Evolutionary conservation across 805 yeast genomes (phyloP).

Genomic region (Schwanniomyces vanrijiae): DNA sequence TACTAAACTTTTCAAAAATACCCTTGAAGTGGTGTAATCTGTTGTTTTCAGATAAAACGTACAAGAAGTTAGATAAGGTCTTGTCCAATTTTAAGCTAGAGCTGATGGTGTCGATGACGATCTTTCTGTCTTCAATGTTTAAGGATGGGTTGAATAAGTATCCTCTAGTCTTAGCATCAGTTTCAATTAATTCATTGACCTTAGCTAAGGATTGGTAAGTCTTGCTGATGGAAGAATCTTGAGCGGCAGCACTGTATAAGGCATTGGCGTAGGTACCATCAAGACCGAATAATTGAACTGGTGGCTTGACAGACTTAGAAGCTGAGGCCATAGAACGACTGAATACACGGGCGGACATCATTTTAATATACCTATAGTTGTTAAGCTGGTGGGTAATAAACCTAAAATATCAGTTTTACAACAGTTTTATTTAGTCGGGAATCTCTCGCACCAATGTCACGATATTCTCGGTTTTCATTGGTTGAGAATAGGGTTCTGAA

Average conservation of each 20-base stretch:
- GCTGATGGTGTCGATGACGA: slow-evolving; percentile 63
- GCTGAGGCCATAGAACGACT: slow-evolving; percentile 75
- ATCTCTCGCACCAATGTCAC: slow-evolving; percentile 1
- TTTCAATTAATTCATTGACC: slow-evolving; percentile 52
- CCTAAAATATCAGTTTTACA: background rate
- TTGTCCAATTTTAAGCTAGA: slow-evolving; percentile 55
- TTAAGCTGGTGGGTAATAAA: background rate
- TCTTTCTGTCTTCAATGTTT: slow-evolving; percentile 68
- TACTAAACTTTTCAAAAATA: slow-evolving; percentile 68
- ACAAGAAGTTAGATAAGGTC: slow-evolving; percentile 75
- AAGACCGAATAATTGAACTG: slow-evolving; percentile 90
- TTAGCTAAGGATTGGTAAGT: slow-evolving; percentile 65
- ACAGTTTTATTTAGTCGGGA: slow-evolving; percentile 1
- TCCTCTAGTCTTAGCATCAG: slow-evolving; percentile 62
- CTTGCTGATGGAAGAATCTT: slow-evolving; percentile 71
- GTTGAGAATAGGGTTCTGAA: background rate
- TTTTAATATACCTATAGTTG: background rate
- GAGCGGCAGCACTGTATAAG: slow-evolving; percentile 85
- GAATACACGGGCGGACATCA: slow-evolving; percentile 64
- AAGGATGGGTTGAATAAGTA: slow-evolving; percentile 83
- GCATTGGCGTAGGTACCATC: slow-evolving; percentile 98
- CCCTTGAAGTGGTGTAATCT: slow-evolving; percentile 70
- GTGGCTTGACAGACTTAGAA: slow-evolving; percentile 68
- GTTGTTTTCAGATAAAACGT: slow-evolving; percentile 91
- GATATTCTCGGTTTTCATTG: slow-evolving; percentile 5